Conservation (phyloP, 2,329 filamentous ascomycete species). For the Aspergillus caelatus region DNA sequence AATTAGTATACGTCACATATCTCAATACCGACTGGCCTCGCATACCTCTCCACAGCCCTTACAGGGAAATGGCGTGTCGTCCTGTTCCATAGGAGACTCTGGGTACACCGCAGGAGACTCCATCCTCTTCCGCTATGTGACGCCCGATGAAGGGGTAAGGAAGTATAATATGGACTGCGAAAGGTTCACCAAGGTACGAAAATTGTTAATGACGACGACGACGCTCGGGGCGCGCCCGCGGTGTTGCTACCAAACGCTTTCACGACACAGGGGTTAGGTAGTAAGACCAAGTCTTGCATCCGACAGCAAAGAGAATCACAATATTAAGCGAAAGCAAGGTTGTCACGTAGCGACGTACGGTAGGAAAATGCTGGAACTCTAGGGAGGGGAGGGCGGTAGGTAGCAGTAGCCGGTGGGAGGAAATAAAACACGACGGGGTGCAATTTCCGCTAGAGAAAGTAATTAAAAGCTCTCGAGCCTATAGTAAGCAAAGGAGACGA, state of each 20-base stretch:
- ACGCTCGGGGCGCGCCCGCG: slow-evolving; percentile 12
- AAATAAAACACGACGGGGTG: neutral
- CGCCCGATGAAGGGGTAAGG: neutral
- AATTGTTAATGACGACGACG: neutral
- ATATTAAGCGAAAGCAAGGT: neutral
- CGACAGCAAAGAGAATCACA: slow-evolving; percentile 8
- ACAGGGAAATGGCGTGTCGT: slow-evolving; percentile 81
- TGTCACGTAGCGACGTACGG: neutral
- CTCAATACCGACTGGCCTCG: slow-evolving; percentile 6
- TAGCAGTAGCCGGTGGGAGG: neutral
- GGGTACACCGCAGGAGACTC: slow-evolving; percentile 58
- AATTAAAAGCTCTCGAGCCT: slow-evolving; percentile 5
- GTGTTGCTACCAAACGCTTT: slow-evolving; percentile 13
- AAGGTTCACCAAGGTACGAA: neutral
- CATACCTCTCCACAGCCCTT: slow-evolving; percentile 89
- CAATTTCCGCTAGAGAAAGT: slow-evolving; percentile 1
- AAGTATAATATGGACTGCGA: neutral
- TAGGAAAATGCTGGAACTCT: neutral
- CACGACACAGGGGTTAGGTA: slow-evolving; percentile 14
- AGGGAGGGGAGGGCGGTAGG: neutral
- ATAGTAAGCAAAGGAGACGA: neutral
- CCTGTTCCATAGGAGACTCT: slow-evolving; percentile 70
- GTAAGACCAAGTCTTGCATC: slow-evolving; percentile 15
- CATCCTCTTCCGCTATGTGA: slow-evolving; percentile 40
- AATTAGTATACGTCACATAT: slow-evolving; percentile 10